Conservation (phyloP, 78 protist genomes). For the Dictyostelium citrinum region DNA sequence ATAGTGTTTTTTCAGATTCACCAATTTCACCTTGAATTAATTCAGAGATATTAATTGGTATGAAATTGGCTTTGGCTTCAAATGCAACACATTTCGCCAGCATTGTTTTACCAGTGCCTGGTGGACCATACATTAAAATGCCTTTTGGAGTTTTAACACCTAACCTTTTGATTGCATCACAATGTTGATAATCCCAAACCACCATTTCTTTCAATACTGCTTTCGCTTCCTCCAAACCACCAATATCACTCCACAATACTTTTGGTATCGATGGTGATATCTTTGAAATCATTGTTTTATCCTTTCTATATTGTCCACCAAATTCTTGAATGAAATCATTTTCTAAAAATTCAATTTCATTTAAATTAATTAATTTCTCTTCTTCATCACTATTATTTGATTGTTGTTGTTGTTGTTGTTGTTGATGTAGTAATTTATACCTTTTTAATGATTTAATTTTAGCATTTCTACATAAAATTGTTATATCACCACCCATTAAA, state of each 20-base stretch:
- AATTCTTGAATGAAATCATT: neutral
- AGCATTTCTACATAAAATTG: slow-evolving; percentile 43
- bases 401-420: neutral
- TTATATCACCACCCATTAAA: slow-evolving; percentile 48
- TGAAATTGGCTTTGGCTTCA: slow-evolving; percentile 99
- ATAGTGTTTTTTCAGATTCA: slow-evolving; percentile 99
- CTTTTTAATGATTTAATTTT: slow-evolving; percentile 17
- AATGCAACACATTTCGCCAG: slow-evolving; percentile 99
- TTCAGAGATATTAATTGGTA: slow-evolving; percentile 97
- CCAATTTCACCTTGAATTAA: slow-evolving; percentile 99
- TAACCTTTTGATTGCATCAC: slow-evolving; percentile 97
- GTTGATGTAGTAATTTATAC: neutral
- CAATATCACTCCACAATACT: slow-evolving; percentile 99
- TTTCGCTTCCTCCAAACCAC: slow-evolving; percentile 98
- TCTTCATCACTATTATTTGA: too few species aligned
- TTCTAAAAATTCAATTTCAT: neutral
- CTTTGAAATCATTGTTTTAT: neutral
- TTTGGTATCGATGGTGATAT: slow-evolving; percentile 91
- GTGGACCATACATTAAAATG: slow-evolving; percentile 99
- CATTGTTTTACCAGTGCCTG: slow-evolving; percentile 99
- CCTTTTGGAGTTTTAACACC: slow-evolving; percentile 99
- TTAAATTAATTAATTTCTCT: neutral
- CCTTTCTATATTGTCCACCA: slow-evolving; percentile 3
- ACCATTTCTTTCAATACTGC: slow-evolving; percentile 87
- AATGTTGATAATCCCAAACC: slow-evolving; percentile 99